A percentile compares a stretch with the other conserved stretches of the same genome.
Conservation (phyloP, 495 filamentous ascomycete species). For the Trichoderma erinaceum region DNA sequence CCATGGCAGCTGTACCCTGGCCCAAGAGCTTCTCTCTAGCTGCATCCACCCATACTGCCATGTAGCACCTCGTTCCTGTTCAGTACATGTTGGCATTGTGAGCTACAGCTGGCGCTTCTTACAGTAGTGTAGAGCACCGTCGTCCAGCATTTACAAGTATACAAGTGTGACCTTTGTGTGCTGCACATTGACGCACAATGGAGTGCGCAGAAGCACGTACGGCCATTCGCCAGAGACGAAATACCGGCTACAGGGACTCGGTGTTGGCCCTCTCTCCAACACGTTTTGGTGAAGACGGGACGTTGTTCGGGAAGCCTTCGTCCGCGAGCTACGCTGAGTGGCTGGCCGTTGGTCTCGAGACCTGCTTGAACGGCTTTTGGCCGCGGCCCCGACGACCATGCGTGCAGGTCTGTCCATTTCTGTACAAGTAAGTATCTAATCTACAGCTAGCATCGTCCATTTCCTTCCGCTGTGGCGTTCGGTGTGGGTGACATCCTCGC, state of each 20-base stretch:
- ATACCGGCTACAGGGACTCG: not conserved
- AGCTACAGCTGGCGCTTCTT: not conserved
- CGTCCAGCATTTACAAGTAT: not conserved
- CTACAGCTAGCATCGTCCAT: not conserved
- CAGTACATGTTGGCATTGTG: not conserved
- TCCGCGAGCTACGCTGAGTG: not conserved
- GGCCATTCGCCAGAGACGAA: not conserved
- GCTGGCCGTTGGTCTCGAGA: not conserved
- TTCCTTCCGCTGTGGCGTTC: slow-evolving; percentile 7
- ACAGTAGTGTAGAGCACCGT: not conserved
- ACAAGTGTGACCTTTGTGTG: not conserved
- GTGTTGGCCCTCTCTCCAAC: not conserved
- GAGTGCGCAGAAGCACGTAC: not conserved
- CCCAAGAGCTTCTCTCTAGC: not conserved
- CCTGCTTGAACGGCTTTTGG: not conserved
- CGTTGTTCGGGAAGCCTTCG: not conserved
- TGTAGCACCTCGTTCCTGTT: not conserved
- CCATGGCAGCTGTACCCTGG: not conserved
- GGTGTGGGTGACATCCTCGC: slow-evolving; percentile 10
- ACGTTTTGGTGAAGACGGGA: not conserved
- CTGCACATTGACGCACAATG: not conserved
- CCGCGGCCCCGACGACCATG: not conserved
- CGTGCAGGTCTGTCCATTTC: not conserved
- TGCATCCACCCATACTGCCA: not conserved
- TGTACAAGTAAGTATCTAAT: no score